Evolutionary conservation across 139 green algal genomes (phyloP), one percentile per base, ranked within the genome.

Genomic region (Micractinium sp.): DNA sequence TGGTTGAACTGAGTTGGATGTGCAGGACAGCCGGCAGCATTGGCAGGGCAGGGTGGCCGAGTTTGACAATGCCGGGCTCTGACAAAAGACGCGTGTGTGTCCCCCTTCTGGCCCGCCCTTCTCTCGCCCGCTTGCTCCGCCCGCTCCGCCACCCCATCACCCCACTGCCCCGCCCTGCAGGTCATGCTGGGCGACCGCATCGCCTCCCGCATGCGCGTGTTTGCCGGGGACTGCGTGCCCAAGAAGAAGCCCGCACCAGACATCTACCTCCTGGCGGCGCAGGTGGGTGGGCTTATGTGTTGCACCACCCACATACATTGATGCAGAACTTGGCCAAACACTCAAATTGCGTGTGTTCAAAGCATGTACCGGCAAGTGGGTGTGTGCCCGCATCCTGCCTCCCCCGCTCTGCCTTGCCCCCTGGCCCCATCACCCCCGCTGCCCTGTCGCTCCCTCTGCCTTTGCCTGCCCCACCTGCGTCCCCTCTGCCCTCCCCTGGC

Each of bases 161-260:
- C 19, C 81, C 80, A 27, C 63, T 87, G 22, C 61, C n/a, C 56
- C 63, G 22, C 25, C 18, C 60, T 60, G 60, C 82, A 87, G 82
- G 82, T 87, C 23, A 78, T 87, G 82, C 82, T 87, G 82, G 82
- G 82, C 9, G 82, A 87, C 35, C 61, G 82, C 61, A 77, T 87
- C 35, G 82, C 82, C 31, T 29, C 36, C 61, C 91, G 33, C 63
- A 99, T 99, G 93, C 92, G 89, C 1, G 96, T 99, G 25, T 99
- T 98, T 94, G 97, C 97, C 20, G 96, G 97, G 47, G 91, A 93
- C 86, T 75, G 92, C 35, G 98, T 99, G 33, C 93, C 96, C 22
- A 98, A 97, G 92, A 99, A 99, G 94, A 99, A 99, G 94, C 98
- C 98, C 25, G 95, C 96, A 83, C 98, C 98, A 0, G 98, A 96